Conservation (phyloP, 1,139 yeast genomes). For the Candida sp. region DNA sequence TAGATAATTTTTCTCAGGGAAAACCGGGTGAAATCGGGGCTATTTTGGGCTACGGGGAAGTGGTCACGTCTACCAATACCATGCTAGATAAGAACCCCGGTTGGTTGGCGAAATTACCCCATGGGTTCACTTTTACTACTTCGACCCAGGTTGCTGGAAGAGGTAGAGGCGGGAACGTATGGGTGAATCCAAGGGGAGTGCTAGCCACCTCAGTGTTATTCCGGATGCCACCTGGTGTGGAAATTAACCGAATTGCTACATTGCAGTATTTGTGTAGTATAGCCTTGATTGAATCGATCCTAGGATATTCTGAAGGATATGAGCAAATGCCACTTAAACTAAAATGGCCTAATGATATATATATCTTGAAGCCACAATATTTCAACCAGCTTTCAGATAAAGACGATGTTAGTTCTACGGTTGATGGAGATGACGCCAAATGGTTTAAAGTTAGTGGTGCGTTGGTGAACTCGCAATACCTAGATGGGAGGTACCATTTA, state of each 20-base stretch:
- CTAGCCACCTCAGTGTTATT: constrained; percentile 76
- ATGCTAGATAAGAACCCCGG: constrained; percentile 70
- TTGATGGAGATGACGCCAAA: constrained; percentile 41
- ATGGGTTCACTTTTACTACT: constrained; percentile 72
- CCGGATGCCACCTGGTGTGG: constrained; percentile 51
- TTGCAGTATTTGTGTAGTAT: constrained; percentile 83
- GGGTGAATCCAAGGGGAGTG: constrained; percentile 95
- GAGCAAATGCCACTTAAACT: constrained; percentile 74
- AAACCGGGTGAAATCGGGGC: constrained; percentile 52
- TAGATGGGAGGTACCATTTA: constrained; percentile 56
- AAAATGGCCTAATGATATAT: constrained; percentile 98
- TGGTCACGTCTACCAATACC: constrained; percentile 83
- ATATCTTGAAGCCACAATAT: constrained; percentile 65
- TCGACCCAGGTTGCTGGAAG: constrained; percentile 86
- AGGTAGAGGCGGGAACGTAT: constrained; percentile 92
- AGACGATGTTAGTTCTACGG: constrained; percentile 27
- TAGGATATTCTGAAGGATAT: constrained; percentile 60
- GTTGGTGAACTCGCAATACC: constrained; percentile 72
- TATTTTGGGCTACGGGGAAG: constrained; percentile 74
- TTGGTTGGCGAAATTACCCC: constrained; percentile 58
- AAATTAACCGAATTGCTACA: constrained; percentile 54
- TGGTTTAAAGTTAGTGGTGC: constrained; percentile 84
- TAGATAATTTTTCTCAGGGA: constrained; percentile 26
- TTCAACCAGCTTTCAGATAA: constrained; percentile 26
- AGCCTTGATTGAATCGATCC: constrained; percentile 78